Evolutionary conservation across 805 yeast species (phyloP).

Genomic region (Wickerhamomyces ciferrii): DNA sequence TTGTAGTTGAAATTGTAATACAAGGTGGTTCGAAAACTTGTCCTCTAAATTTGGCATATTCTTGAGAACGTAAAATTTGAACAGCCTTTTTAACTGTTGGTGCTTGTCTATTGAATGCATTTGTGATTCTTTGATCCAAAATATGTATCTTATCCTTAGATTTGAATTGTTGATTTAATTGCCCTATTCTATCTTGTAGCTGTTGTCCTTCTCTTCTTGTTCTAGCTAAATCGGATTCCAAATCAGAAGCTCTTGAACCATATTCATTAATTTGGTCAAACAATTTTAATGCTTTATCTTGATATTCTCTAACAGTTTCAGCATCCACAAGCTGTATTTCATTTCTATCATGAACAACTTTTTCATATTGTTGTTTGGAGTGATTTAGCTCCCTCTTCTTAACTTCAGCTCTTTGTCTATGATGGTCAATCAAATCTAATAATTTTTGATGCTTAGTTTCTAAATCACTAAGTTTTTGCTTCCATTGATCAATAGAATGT

Average conservation of each 20-base stretch:
- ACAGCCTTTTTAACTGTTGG: constrained; percentile 32
- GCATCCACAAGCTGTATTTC: constrained; percentile 14
- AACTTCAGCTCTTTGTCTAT: constrained; percentile 10
- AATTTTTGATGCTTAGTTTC: constrained; percentile 12
- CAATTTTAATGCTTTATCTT: constrained; percentile 16
- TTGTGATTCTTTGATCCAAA: constrained; percentile 26
- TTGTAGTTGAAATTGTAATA: constrained; percentile 51
- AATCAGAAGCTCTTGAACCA: constrained; percentile 36
- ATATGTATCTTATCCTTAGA: constrained; percentile 48
- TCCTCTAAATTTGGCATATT: constrained; percentile 27
- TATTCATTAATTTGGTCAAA: constrained; percentile 23
- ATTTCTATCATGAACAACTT: constrained; percentile 12
- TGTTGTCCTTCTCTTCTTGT: constrained; percentile 27
- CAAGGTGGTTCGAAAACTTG: constrained; percentile 71
- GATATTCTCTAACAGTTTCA: constrained; percentile 10
- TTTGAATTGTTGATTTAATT: constrained; percentile 30
- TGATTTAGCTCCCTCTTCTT: constrained; percentile 3
- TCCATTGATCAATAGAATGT: constrained; percentile 29
- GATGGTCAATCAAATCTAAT: constrained; percentile 7
- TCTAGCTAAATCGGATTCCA: constrained; percentile 34
- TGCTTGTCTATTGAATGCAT: constrained; percentile 2
- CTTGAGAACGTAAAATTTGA: constrained; percentile 32
- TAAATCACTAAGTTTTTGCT: constrained; percentile 25
- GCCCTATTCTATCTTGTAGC: constrained; percentile 23
- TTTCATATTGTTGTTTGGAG: constrained; percentile 8